Evolutionary conservation across 805 yeast species (phyloP).

Genomic region (Pichia cephalocereana): DNA sequence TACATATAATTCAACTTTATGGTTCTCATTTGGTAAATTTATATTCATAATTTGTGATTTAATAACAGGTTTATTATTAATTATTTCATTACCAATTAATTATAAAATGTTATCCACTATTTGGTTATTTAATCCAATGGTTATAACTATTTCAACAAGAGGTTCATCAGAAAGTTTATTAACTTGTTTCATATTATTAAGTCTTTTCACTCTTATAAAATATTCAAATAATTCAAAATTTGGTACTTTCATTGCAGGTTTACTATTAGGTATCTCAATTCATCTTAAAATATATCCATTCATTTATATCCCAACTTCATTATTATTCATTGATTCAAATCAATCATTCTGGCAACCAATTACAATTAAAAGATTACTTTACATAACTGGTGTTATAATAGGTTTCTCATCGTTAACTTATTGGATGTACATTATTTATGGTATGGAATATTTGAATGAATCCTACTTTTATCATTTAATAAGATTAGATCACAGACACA

Average conservation of each 20-base stretch:
- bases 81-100: constrained; percentile 16
- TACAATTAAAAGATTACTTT: constrained; percentile 33
- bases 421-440: constrained; percentile 62
- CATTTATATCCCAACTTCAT: constrained; percentile 69
- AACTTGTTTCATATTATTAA: constrained; percentile 62
- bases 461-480: constrained; percentile 76
- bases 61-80: constrained; percentile 61
- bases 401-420: constrained; percentile 41
- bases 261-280: constrained; percentile 64
- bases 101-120: constrained; percentile 23
- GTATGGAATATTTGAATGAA: constrained; percentile 64
- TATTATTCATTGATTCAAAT: constrained; percentile 28
- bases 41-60: constrained; percentile 73
- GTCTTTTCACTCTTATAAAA: constrained; percentile 40
- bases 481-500: constrained; percentile 89
- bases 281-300: constrained; percentile 92
- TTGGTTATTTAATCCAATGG: constrained; percentile 95
- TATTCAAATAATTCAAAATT: neutral
- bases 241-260: constrained; percentile 26
- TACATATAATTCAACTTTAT: constrained; percentile 20
- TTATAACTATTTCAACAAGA: constrained; percentile 80
- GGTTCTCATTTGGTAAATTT: constrained; percentile 68
- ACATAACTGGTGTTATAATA: constrained; percentile 30
- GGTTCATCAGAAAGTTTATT: constrained; percentile 90
- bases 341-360: constrained; percentile 30